Percentiles rank a stretch among this genome's conserved stretches.
These are phyloP conservation scores for Lyophyllum shimeji DNA, from an alignment of 768 basidiomycete species.

Conservation along the genomic window DNA sequence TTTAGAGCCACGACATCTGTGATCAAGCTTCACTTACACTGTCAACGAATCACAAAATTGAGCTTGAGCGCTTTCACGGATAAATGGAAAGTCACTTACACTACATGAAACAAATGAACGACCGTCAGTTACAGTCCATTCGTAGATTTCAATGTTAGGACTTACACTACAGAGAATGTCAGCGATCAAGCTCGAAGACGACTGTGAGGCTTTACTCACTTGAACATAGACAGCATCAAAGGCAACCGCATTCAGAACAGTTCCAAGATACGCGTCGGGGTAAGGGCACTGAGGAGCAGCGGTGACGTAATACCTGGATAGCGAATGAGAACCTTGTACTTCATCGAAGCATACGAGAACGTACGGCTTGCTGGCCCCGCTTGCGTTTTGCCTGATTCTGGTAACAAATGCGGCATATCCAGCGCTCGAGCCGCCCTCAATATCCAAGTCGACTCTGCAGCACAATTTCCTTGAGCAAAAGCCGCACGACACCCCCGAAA, in stretches of 20 bases:
- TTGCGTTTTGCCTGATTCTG: constrained; percentile 44
- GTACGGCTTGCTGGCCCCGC: constrained; percentile 48
- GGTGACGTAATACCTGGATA: constrained; percentile 52
- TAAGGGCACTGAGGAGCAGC: constrained; percentile 59
- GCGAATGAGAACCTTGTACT: not conserved
- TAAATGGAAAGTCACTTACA: constrained; percentile 9
- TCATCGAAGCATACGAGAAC: constrained; percentile 1
- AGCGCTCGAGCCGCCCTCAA: constrained; percentile 54
- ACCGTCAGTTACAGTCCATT: not conserved
- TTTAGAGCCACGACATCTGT: not conserved
- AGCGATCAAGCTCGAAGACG: not conserved
- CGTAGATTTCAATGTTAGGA: not conserved
- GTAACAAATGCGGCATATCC: constrained; percentile 50
- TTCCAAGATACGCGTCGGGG: constrained; percentile 58
- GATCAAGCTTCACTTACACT: constrained; percentile 10
- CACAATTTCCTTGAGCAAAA: not conserved
- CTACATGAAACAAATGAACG: not conserved
- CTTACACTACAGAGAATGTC: constrained; percentile 5
- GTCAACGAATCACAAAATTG: not conserved
- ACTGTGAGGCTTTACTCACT: constrained; percentile 34
- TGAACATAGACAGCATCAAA: constrained; percentile 73
- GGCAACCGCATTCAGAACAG: constrained; percentile 52
- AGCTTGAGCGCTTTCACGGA: not conserved
- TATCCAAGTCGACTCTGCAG: constrained; percentile 58
- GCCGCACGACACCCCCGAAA: not conserved